phyloP scores from a whole-genome alignment of 805 yeast genomes.

The Cyberlindnera euphorbiiphila region DNA sequence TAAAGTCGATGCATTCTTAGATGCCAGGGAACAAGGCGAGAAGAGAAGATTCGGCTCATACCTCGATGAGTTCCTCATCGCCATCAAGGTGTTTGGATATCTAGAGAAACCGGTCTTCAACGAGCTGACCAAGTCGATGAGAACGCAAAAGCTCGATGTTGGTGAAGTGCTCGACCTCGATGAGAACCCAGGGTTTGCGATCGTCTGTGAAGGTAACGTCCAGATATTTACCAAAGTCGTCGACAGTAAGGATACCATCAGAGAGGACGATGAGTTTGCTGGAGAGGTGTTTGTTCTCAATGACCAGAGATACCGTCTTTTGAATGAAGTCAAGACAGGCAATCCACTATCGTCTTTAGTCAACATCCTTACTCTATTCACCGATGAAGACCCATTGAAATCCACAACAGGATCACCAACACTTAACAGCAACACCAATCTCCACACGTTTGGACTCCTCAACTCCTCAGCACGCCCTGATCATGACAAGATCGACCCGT shows the following conservation, averaged over 20 bases:
- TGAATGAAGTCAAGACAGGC: conserved; percentile 80
- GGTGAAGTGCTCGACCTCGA: conserved; percentile 76
- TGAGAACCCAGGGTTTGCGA: conserved; percentile 78
- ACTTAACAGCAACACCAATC: conserved; percentile 1
- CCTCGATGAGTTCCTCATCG: conserved; percentile 83
- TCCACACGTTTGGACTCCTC: conserved; percentile 6
- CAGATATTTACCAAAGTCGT: conserved; percentile 67
- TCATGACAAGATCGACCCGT: conserved; percentile 18
- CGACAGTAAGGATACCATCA: conserved; percentile 10
- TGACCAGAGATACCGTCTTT: conserved; percentile 61
- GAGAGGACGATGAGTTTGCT: conserved; percentile 24
- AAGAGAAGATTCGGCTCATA: conserved; percentile 51
- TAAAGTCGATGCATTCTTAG: conserved; percentile 14
- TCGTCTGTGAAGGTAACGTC: conserved; percentile 88
- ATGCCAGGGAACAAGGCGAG: conserved; percentile 30
- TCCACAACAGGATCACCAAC: too few relatives aligned
- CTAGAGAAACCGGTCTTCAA: conserved; percentile 87
- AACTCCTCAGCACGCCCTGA: conserved; percentile 1
- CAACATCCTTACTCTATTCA: conserved; percentile 72
- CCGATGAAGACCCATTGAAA: conserved; percentile 34
- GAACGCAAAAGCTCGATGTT: conserved; percentile 73
- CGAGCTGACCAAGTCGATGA: conserved; percentile 87
- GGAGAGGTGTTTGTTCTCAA: conserved; percentile 43
- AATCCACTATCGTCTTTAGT: conserved; percentile 82
- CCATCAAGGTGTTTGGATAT: conserved; percentile 92